Evolutionary conservation across 2,329 filamentous ascomycete species (phyloP).

Genomic region (Venturia nashicola): DNA sequence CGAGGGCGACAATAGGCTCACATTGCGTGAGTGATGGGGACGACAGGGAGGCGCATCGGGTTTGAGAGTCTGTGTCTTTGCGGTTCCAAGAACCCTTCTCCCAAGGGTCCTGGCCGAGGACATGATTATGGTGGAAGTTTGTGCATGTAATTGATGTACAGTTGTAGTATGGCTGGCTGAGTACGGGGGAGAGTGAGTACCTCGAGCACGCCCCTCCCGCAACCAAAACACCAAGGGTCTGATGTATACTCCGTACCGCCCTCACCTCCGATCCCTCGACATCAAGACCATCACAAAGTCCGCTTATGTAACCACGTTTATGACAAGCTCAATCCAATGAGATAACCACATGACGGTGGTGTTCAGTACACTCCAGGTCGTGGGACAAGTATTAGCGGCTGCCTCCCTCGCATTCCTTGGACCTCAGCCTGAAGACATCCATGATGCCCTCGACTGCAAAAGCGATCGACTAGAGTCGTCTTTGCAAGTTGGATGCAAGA

Average conservation of each 20-base stretch:
- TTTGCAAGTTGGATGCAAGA: too few relatives aligned
- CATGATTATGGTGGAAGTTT: background rate
- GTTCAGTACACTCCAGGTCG: background rate
- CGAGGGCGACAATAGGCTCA: slow-evolving; percentile 44
- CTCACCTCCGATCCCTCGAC: background rate
- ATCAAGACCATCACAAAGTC: background rate
- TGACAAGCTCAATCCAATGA: background rate
- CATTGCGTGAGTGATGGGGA: slow-evolving; percentile 15
- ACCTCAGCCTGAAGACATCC: background rate
- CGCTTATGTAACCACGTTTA: too few relatives aligned
- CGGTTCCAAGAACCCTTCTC: slow-evolving; percentile 1
- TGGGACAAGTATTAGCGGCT: background rate
- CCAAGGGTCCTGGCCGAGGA: background rate
- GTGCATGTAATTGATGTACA: background rate
- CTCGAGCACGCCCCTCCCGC: background rate
- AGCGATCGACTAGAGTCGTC: too few relatives aligned
- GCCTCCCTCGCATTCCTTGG: too few relatives aligned
- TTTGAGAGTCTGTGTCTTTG: background rate
- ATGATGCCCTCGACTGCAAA: background rate
- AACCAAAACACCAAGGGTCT: background rate
- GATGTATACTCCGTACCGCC: background rate
- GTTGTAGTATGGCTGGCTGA: background rate
- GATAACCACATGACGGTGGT: background rate
- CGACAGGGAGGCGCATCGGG: slow-evolving; percentile 27
- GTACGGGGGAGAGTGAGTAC: too few relatives aligned